Percentiles rank a stretch among this genome's conserved stretches.
Evolutionary conservation across 1,284 basidiomycete species (phyloP).

Genomic region (Malassezia obtusa): DNA sequence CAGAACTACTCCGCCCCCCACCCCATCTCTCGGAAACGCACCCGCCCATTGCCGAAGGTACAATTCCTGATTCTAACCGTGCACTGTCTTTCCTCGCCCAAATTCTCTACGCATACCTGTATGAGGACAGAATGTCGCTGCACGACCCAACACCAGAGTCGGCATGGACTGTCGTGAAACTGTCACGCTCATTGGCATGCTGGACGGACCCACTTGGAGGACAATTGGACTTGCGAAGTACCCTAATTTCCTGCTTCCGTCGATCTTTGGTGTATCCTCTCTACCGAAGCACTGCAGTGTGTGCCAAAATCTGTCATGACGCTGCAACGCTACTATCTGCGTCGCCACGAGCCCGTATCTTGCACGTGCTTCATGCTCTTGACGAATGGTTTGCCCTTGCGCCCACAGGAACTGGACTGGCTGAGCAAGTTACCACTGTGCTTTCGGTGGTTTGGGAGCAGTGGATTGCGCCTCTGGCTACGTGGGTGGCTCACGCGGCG

Average conservation of each 20-base stretch:
- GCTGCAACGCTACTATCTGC: background rate
- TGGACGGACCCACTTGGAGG: background rate
- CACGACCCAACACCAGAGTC: constrained; percentile 17
- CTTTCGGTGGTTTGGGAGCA: constrained; percentile 8
- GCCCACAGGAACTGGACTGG: constrained; percentile 7
- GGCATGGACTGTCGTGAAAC: constrained; percentile 18
- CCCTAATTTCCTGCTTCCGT: constrained; percentile 15
- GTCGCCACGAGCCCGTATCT: background rate
- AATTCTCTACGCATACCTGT: constrained; percentile 18
- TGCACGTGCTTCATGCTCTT: constrained; percentile 1
- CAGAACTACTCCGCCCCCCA: background rate
- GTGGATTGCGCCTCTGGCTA: constrained; percentile 9
- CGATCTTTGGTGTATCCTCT: constrained; percentile 18
- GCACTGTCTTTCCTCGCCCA: constrained; percentile 10
- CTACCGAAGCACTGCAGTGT: constrained; percentile 16
- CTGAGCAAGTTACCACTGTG: constrained; percentile 6
- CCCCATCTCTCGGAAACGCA: background rate
- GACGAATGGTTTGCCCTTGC: constrained; percentile 15
- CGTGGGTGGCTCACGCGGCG: background rate
- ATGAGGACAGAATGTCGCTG: constrained; percentile 13
- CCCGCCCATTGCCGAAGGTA: background rate
- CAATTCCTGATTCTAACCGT: background rate
- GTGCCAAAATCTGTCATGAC: constrained; percentile 11
- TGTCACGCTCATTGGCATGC: constrained; percentile 12
- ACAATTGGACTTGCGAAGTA: background rate